Base-by-base conservation (phyloP, 2,329 filamentous ascomycete species). In the Chaetomium globosum region DNA sequence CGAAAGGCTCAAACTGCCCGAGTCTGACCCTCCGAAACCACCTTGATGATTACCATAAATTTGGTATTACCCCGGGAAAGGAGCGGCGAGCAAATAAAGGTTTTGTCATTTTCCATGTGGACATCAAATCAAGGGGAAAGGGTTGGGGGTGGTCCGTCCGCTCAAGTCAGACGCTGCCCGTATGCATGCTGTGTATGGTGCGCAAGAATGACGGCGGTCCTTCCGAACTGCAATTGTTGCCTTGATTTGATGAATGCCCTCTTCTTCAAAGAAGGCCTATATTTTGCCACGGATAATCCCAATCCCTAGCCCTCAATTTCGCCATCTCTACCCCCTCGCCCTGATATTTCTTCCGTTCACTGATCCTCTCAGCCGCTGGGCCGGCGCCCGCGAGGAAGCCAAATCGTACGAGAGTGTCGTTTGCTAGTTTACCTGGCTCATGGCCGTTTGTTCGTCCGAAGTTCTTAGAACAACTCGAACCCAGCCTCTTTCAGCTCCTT, bases 401-500 rank as follows among this genome's bases (percentile, higher is more conserved):
- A 43, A 43, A 43, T 4, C 39, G 5, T 16, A 43, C 39, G 16
- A 19, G 6, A 43, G n/a, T 19, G 39, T 43, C 6, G 39, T 19
- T 43, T 43, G 16, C 16, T 6, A n/a, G 16, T 19, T 19, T 19
- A 43, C 39, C 6, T n/a, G 6, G 16, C 39, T 5, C 5, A 16
- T 7, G 7, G 5, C 16, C 4, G 5, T 19, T 30, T 28, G 30
- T 21, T 10, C 19, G 26, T n/a, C 28, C 23, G 19, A 54, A n/a
- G 6, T 3, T 21, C 4, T 21, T 66, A 68, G 7, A 71, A 30
- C 33, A 70, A 39, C 59, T 68, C 78, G 70, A 87, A 87, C 0
- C 85, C 85, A 2, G 84, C 82, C 33, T 82, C 79, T 68, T 81
- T 77, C 60, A 87, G 70, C 58, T 80, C 76, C 33, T 77, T 71